Evolutionary conservation across 1,284 basidiomycete species (phyloP).

Genomic region (Ceratobasidium sp.): DNA sequence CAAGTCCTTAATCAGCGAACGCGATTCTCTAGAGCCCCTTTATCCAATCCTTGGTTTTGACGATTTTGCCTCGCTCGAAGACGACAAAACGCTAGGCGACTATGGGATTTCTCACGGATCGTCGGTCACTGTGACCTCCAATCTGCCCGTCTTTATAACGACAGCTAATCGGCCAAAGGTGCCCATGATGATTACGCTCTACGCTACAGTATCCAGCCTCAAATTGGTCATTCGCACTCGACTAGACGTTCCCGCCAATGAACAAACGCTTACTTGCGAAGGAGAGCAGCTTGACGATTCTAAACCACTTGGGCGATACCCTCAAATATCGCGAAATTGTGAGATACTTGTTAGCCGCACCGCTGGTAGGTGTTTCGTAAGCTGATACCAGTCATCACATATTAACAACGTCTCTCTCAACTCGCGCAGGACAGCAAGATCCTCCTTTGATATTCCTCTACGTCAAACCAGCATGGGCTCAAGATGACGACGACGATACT

Average conservation of each 20-base stretch:
- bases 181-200: constrained; percentile 17
- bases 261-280: background rate
- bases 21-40: background rate
- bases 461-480: too few species aligned
- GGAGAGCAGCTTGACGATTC: constrained; percentile 25
- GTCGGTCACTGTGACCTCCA: background rate
- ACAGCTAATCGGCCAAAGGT: constrained; percentile 3
- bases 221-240: background rate
- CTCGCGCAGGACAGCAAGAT: too few species aligned
- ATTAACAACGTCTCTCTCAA: too few species aligned
- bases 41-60: background rate
- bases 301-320: constrained; percentile 10
- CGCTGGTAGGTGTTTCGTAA: background rate
- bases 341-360: background rate
- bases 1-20: background rate
- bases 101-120: constrained; percentile 13
- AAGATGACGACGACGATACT: constrained; percentile 8
- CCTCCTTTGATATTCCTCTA: too few species aligned
- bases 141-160: constrained; percentile 18
- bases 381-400: too few species aligned
- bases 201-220: constrained; percentile 24
- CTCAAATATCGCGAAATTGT: constrained; percentile 1
- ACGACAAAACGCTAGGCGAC: constrained; percentile 5
- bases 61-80: background rate
- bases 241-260: background rate